Base-by-base conservation (phyloP, 441 rosid species). In the Aleurites moluccanus region DNA sequence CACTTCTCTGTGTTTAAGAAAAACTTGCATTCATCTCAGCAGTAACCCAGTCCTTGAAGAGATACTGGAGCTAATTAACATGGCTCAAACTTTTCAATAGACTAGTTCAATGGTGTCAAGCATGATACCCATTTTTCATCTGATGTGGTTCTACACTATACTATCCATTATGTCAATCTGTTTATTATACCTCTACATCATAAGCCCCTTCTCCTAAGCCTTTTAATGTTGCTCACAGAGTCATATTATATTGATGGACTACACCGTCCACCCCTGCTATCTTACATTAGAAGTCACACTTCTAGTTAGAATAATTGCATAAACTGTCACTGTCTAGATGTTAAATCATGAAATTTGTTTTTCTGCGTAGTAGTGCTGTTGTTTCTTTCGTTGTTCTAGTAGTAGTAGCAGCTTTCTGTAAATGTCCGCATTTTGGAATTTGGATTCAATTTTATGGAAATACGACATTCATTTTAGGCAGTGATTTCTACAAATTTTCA, bases 131-230 rank as follows among this genome's bases (percentile, higher is more conserved):
- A 5, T 63, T 35, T 35, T 63, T 3, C 20, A 38, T 63, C 23
- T 33, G 1, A 33, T 6, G 47, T 35, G 25, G 47, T 63, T 33
- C 10, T 18, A 63, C 14, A 33, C 38, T 13, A 13, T 16, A 62
- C n/a, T 38, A 30, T 67, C 70, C 30, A 21, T 23, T 67, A 25
- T n/a, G 25, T 67, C 56, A 10, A 67, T 47, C 70, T 42, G 30
- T 65, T 44, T 67, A 47, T 67, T 23, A 44, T 9, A 27, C 15
- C 40, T 18, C 42, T 68, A 25, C 1, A 63, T 35, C 40, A 16
- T 13, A 13, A 27, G 20, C 10, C 10, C n/a, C 25, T 33, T 52
- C 20, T 33, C 33, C 9, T 59, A 4, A 49, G 27, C 49, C 25
- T 30, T 18, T 52, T 52, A 20, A 69, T 38, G 40, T 38, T 38